A percentile compares a stretch with the other conserved stretches of the same genome.
Evolutionary conservation across 495 filamentous ascomycete genomes (phyloP).

Genomic region (Podospora appendiculata): DNA sequence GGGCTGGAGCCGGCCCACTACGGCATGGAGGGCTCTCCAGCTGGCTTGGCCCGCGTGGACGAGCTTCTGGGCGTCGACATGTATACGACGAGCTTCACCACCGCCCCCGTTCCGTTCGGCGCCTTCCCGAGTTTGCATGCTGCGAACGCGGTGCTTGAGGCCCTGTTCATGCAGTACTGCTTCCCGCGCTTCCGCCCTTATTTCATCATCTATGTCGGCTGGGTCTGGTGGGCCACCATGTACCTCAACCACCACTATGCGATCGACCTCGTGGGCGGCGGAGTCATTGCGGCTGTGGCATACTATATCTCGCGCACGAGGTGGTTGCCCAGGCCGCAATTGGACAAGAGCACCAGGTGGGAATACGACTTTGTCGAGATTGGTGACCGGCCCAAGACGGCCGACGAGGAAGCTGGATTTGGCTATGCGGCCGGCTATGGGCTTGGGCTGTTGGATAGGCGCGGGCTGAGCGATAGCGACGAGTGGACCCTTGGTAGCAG

Average conservation of each 20-base stretch:
- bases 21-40: constrained; percentile 77
- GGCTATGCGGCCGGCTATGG: constrained; percentile 18
- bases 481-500: constrained; percentile 41
- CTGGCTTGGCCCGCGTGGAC: constrained; percentile 83
- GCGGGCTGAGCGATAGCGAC: constrained; percentile 23
- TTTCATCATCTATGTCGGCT: constrained; percentile 73
- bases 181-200: constrained; percentile 72
- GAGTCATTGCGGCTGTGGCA: constrained; percentile 65
- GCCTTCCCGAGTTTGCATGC: constrained; percentile 90
- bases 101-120: constrained; percentile 86
- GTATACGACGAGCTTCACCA: constrained; percentile 83
- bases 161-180: constrained; percentile 84
- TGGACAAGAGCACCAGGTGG: constrained; percentile 82
- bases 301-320: constrained; percentile 74
- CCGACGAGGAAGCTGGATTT: constrained; percentile 32
- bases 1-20: constrained; percentile 84
- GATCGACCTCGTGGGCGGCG: constrained; percentile 82
- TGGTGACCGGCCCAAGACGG: constrained; percentile 41
- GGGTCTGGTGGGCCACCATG: constrained; percentile 99
- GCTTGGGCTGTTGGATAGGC: constrained; percentile 22
- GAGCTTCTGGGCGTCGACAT: constrained; percentile 80
- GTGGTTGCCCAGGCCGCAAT: constrained; percentile 73
- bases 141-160: constrained; percentile 76
- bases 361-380: constrained; percentile 90
- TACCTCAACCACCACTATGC: constrained; percentile 96